Evolutionary conservation across 2,329 filamentous ascomycete species (phyloP).

Genomic region (Elsinoe fawcettii): DNA sequence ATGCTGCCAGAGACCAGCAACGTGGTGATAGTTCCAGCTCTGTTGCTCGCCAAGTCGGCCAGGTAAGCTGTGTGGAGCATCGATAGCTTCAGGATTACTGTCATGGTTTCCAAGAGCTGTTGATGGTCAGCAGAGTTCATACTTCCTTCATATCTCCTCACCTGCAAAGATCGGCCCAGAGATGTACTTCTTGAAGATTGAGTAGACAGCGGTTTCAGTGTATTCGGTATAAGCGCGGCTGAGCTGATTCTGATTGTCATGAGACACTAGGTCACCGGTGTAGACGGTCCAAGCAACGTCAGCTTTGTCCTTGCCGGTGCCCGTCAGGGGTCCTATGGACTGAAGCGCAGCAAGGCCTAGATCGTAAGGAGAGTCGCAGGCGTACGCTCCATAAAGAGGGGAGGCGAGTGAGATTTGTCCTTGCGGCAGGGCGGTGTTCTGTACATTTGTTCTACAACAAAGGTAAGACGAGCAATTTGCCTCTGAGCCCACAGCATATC

Average conservation of each 20-base stretch:
- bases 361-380: slow-evolving; percentile 53
- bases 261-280: slow-evolving; percentile 50
- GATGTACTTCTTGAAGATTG: slow-evolving; percentile 50
- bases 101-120: slow-evolving; percentile 51
- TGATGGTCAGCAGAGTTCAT: too few species aligned
- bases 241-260: slow-evolving; percentile 46
- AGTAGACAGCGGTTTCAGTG: slow-evolving; percentile 45
- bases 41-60: slow-evolving; percentile 47
- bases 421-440: slow-evolving; percentile 30
- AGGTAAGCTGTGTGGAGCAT: slow-evolving; percentile 46
- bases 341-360: slow-evolving; percentile 49
- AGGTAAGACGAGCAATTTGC: slow-evolving; percentile 46
- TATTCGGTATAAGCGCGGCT: slow-evolving; percentile 48
- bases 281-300: slow-evolving; percentile 47
- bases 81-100: slow-evolving; percentile 36
- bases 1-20: slow-evolving; percentile 49
- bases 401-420: slow-evolving; percentile 39
- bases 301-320: slow-evolving; percentile 40
- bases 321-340: slow-evolving; percentile 49
- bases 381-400: slow-evolving; percentile 47
- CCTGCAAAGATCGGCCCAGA: slow-evolving; percentile 47
- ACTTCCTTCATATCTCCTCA: too few species aligned
- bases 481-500: slow-evolving; percentile 47
- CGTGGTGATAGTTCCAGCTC: slow-evolving; percentile 52
- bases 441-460: slow-evolving; percentile 44